These are phyloP conservation scores for Kwoniella shivajii DNA, from an alignment of 1,284 basidiomycete genomes.

Conservation along the genomic window DNA sequence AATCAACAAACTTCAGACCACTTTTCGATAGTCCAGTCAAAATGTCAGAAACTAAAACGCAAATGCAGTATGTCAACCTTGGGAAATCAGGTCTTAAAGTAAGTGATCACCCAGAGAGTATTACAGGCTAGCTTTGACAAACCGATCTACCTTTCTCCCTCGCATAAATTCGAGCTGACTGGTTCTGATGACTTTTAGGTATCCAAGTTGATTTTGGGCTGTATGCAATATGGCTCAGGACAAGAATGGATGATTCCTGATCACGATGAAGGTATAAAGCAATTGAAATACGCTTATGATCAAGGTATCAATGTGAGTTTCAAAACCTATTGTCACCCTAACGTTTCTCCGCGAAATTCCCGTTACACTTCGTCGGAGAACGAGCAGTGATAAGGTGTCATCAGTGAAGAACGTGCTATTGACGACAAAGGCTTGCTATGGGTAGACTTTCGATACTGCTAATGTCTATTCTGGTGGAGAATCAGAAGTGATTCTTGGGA, in stretches of 20 bases:
- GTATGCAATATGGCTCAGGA: conserved; percentile 46
- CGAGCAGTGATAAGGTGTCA: too few relatives aligned
- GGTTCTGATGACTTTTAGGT: conserved; percentile 15
- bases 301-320: conserved; percentile 41
- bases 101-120: not conserved
- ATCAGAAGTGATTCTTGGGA: conserved; percentile 68
- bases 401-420: too few relatives aligned
- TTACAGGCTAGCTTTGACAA: not conserved
- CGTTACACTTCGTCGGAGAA: too few relatives aligned
- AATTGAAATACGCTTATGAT: conserved; percentile 48
- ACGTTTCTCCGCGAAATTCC: too few relatives aligned
- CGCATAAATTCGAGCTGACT: not conserved
- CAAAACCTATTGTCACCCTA: too few relatives aligned
- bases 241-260: conserved; percentile 38
- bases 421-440: not conserved
- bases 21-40: too few relatives aligned
- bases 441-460: conserved; percentile 68
- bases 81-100: conserved; percentile 51
- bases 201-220: conserved; percentile 42
- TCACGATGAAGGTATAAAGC: conserved; percentile 44
- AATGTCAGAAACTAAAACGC: conserved; percentile 4
- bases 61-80: conserved; percentile 53
- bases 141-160: not conserved
- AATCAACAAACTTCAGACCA: not conserved
- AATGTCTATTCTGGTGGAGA: conserved; percentile 63